Percentiles rank a stretch among this genome's conserved stretches.
Evolutionary conservation across 768 basidiomycete species (phyloP).

Genomic region (Trametes punicea): DNA sequence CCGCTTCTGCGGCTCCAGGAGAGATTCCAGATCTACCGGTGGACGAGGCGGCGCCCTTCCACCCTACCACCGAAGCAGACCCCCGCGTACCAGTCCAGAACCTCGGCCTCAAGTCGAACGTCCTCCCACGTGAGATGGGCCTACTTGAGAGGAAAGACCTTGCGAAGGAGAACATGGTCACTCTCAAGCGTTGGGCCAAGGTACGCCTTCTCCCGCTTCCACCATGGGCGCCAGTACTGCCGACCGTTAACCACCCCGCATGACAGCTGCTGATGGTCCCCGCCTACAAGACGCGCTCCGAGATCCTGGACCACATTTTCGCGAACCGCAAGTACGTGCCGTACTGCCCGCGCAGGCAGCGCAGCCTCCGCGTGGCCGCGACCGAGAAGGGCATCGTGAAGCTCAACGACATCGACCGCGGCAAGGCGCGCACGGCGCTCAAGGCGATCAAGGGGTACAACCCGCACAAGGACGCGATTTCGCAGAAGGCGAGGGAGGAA

Average conservation of each 20-base stretch:
- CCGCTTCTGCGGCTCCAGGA: no score
- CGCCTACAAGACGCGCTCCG: neutral
- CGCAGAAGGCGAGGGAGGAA: neutral
- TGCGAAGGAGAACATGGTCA: neutral
- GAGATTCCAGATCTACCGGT: neutral
- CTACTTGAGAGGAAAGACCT: neutral
- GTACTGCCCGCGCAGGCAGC: neutral
- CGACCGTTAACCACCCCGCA: neutral
- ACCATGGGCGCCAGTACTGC: neutral
- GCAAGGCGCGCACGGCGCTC: neutral
- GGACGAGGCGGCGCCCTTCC: neutral
- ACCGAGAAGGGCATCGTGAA: neutral
- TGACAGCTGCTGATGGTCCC: constrained; percentile 1
- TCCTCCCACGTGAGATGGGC: neutral
- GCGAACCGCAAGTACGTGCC: neutral
- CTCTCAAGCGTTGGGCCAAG: neutral
- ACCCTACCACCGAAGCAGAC: neutral
- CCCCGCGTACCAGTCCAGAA: neutral
- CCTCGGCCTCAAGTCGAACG: neutral
- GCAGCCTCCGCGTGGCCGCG: neutral
- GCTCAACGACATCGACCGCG: neutral
- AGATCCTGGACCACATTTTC: constrained; percentile 2
- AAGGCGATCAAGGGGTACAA: neutral
- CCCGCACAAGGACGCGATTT: neutral
- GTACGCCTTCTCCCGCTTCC: neutral